Base-by-base conservation (phyloP, 2,329 filamentous ascomycete genomes). In the Calonectria henricotiae region DNA sequence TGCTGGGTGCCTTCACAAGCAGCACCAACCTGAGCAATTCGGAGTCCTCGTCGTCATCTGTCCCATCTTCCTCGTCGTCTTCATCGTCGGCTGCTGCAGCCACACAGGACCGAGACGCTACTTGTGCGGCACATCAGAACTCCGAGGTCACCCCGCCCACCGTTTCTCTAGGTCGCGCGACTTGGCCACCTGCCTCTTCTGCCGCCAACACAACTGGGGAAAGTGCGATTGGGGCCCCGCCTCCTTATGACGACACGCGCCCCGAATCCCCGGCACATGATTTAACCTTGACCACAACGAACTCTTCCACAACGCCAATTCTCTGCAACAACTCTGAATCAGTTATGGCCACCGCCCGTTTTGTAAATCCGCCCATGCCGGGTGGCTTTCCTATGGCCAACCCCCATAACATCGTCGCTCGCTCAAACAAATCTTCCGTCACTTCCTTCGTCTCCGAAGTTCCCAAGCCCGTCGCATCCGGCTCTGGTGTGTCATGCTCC, bases 401-500 rank as follows among this genome's bases (percentile, higher is more conserved):
- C 70, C 83, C 87, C 67, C 86, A 85, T 77, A 88, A 86, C 75
- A 78, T 89, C 68, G 85, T 88, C 17, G 83, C 84, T 20, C 86
- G 86, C 41, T 85, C 85, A 4, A 82, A 84, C 61, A 90, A 90
- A 78, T 85, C 81, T 67, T 82, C 85, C 39, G 81, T 88, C 72
- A 87, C 82, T 70, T 87, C 87, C 3, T 79, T 82, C 13, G 85
- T 89, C n/a, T 84, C 86, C 37, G 88, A 90, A 73, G 76, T 90
- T 1, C 85, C 86, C n/a, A 94, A 95, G 82, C 93, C 94, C 1
- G 86, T 96, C n/a, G 93, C 93, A 13, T 90, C 91, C 17, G 93
- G 92, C 58, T 94, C 93, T 80, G 93, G 93, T 51, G 87, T 96
- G 25, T 88, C 88, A 27, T 92, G 94, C 77, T 92, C 90, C 35